Evolutionary conservation across 306 rosid species (phyloP), one percentile per base, ranked within the genome.

Genomic region (Ochetophila trinervis): DNA sequence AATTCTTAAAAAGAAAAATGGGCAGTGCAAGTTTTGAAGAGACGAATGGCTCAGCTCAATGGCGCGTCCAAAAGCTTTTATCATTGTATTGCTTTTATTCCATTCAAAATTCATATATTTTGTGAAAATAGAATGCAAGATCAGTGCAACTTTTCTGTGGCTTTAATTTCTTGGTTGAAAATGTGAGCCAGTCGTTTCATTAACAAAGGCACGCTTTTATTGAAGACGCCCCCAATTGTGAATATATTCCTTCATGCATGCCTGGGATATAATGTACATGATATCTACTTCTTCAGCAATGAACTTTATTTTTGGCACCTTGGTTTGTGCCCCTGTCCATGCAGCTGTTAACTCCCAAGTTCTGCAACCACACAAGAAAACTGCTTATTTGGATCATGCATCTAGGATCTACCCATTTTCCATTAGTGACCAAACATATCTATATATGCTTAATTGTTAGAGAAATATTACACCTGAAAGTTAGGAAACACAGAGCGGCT

Each of bases 291-390:
- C 76, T 11, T 76, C 80, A 2, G 59, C 45, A 6, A 76, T 59
- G 58, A 76, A 70, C 68, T 64, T 65, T 11, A 24, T 52, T n/a
- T n/a, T n/a, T 15, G 80, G 80, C 35, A 64, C 80, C 51, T 58
- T 53, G 16, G 70, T 50, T 60, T 70, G 56, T 24, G 30, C 57
- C n/a, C 80, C 73, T 6, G 27, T 70, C 80, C 80, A 76, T 2
- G 73, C 67, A 8, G 76, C 76, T 20, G 80, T 70, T 5, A 70
- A 64, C 68, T 76, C 76, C 76, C 80, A 76, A 19, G 52, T 76
- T 32, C 80, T 50, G 58, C 69, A 65, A 49, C 18, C 42, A 65
- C 13, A 0, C 22, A 14, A 23, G 1, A 48, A 2, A 63, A 1
- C 2, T 8, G 11, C 9, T 16, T 37, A 18, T 35, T 18, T 66